Base-by-base conservation (phyloP, 2,329 filamentous ascomycete genomes). In the Aspergillus alliaceus region DNA sequence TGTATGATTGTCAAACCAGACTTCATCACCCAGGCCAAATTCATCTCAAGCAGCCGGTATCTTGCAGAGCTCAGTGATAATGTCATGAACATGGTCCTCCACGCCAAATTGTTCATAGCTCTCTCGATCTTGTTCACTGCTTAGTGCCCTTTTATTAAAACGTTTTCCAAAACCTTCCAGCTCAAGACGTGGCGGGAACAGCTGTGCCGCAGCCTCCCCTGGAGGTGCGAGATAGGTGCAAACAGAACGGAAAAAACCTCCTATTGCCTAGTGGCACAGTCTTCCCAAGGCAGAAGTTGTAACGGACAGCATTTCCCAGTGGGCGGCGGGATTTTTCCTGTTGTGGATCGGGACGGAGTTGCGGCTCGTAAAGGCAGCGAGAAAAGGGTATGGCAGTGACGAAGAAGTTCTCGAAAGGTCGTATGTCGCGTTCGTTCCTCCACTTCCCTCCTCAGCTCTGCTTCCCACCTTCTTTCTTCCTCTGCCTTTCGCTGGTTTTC, bases 301-400 rank as follows among this genome's bases (percentile, higher is more conserved):
- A 37, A 32, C 1, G 63, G 68, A 25, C 66, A 71, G 44, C 61
- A 57, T 56, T 72, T 70, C 6, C 62, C 62, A 6, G 39, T 61
- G 6, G 61, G 66, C 7, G 46, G 14, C 1, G 59, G 54, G 2
- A 70, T 66, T 12, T 51, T 58, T 4, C 66, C 62, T 29, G 61
- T 66, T 6, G 64, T 71, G 15, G 64, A 71, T 1, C 27, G 34
- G 51, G 51, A 59, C 4, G 54, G 58, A 4, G 32, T 47, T 55
- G 40, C 50, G 11, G 57, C 61, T 60, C 47, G 40, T 34, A 71
- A 51, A 1, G 25, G 48, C 15, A 32, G 12, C 6, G 56, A 69
- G 47, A 67, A 40, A n/a, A 63, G 51, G 32, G 57, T 34, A 40
- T 70, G 60, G 44, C 62, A 67, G 35, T 44, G n/a, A 50, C 52